Percentiles rank a stretch among this genome's conserved stretches.
Conservation (phyloP, 192 early-diverging fungal genomes). For the Coemansia sp. region DNA sequence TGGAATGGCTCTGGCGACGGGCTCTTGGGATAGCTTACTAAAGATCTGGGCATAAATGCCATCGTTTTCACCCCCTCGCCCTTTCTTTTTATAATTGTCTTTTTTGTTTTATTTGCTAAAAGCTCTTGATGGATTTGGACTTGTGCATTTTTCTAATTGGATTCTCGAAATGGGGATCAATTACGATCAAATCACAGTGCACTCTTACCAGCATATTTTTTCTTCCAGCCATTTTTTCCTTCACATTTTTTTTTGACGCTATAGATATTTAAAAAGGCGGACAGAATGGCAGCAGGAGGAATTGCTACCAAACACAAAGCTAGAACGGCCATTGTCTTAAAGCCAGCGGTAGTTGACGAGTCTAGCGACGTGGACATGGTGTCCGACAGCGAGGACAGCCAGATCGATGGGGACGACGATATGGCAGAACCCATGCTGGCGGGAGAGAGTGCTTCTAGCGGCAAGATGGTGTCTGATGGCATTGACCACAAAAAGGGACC, state of each 20-base stretch:
- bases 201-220: no score
- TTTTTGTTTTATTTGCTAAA: background rate
- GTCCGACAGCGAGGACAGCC: background rate
- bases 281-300: conserved; percentile 6
- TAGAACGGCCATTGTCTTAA: background rate
- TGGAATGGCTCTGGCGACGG: conserved; percentile 98
- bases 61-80: background rate
- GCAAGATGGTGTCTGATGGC: no score
- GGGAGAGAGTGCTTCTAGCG: background rate
- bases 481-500: conserved; percentile 2
- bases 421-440: conserved; percentile 13
- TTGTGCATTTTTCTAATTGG: no score
- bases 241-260: background rate
- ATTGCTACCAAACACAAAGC: background rate
- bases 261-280: conserved; percentile 2
- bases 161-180: no score
- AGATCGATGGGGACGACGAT: background rate
- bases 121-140: no score
- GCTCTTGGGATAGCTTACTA: conserved; percentile 96
- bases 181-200: background rate
- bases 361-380: conserved; percentile 45
- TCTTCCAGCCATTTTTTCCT: background rate
- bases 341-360: conserved; percentile 18
- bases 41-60: conserved; percentile 71
- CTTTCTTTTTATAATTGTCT: conserved; percentile 1